Base-by-base conservation (phyloP, 2,329 filamentous ascomycete species). In the Chalaropsis ovoidea region DNA sequence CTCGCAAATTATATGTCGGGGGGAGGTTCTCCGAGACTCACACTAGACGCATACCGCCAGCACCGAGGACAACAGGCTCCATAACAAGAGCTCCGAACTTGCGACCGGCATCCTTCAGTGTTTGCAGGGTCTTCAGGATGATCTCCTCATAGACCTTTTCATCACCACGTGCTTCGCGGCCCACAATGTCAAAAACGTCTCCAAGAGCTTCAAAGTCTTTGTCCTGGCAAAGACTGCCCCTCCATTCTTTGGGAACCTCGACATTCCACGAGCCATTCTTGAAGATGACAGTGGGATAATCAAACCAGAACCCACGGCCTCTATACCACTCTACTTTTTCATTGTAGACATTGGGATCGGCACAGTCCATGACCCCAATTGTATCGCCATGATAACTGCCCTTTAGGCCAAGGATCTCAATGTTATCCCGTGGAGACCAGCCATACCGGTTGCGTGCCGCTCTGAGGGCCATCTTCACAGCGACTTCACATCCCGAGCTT, bases 311-410 rank as follows among this genome's bases (percentile, higher is more conserved):
- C 0, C 90, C 90, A 61, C 85, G 84, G 0, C 88, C 89, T 67
- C 83, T 77, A 72, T 95, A 95, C 90, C 90, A 95, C 71, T 94
- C 89, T 0, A 92, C 87, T 72, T 90, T 90, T 70, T 90, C 82
- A 70, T 95, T 95, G 73, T 81, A 95, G 0, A 83, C 82, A 42
- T 83, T 86, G 0, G 90, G 89, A 71, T 94, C 89, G 0, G 88
- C 85, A 64, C 85, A 88, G 73, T 94, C 89, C 90, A 95, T 94
- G 0, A 88, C 89, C 0, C 90, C 90, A 60, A 95, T 91, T 0
- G 90, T 95, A 71, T 95, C 90, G 1, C 90, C 90, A 70, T 95
- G 90, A 70, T 95, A 95, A 69, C 87, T 88, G 0, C 89, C 89
- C 72, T 86, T 88, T 10, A 95, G 76, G 0, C 90, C 90, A 2